Base-by-base conservation (phyloP, 2,329 filamentous ascomycete species). In the Colletotrichum phormii region DNA sequence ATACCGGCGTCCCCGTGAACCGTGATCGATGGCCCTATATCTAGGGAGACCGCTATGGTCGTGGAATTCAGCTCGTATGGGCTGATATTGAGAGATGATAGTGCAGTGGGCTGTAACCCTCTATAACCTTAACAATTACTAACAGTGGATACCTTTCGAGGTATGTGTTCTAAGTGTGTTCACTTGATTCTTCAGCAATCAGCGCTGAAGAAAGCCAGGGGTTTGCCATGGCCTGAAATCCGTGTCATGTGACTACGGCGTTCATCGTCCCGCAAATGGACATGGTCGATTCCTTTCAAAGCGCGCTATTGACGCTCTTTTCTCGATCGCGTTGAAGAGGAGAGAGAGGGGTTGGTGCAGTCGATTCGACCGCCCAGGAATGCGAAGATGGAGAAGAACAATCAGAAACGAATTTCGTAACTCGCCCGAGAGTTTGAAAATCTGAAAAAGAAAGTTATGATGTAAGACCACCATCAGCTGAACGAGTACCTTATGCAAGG, bases 331-430 rank as follows among this genome's bases (percentile, higher is more conserved):
- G 26, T 11, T 57, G 54, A 15, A 35, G 46, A 63, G 7, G 18
- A 35, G 31, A 42, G 29, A 49, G 29, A 35, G 11, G n/a, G 60
- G 51, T n/a, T 5, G 42, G 9, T 63, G 29, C 29, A 29, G 4
- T 4, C 26, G 26, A n/a, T 9, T 15, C 22, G 6, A 24, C 18
- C n/a, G 8, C 8, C 12, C 37, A 26, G 31, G 18, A 9, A 5
- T 22, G 26, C 15, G 15, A 64, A 22, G 3, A 71, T 71, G 68
- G 64, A 71, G 57, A 71, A 62, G 37, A 62, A 24, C 49, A 67
- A 66, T 33, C 22, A 57, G 15, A 67, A 57, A 51, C 57, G 64
- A 57, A 71, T 67, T 51, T 71, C 68, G 68, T 67, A 24, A 67
- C 64, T 71, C 11, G 7, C 13, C n/a, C 42, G 37, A 42, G 37